These are phyloP conservation scores for Solanum verrucosum DNA, from an alignment of 257 asterid genomes.

Conservation along the genomic window DNA sequence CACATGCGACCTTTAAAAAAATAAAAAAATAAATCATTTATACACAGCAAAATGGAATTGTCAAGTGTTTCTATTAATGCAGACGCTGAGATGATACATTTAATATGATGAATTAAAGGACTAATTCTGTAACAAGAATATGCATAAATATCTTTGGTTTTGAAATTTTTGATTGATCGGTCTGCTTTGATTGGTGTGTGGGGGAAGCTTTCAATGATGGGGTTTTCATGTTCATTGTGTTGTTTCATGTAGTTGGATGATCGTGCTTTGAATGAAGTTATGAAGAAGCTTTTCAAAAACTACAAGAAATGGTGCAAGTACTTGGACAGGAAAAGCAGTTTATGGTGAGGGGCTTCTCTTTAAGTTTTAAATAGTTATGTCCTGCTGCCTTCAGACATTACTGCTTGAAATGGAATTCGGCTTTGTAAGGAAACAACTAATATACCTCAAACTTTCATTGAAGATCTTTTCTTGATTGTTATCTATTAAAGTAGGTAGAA, in stretches of 20 bases:
- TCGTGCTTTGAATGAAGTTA: conserved; percentile 94
- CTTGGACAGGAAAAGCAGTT: conserved; percentile 93
- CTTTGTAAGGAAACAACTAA: neutral
- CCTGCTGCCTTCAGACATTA: neutral
- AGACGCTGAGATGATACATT: neutral
- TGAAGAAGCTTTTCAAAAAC: conserved; percentile 96
- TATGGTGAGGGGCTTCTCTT: conserved; percentile 41
- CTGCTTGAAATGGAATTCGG: neutral
- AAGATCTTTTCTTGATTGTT: neutral
- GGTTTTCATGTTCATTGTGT: neutral
- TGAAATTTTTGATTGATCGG: neutral
- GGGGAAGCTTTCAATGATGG: neutral
- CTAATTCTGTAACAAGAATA: neutral
- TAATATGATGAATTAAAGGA: neutral
- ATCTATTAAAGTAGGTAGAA: neutral
- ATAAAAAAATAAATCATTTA: neutral
- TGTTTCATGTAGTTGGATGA: conserved; percentile 69
- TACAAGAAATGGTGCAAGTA: conserved; percentile 99
- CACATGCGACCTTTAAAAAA: neutral
- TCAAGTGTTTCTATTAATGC: neutral
- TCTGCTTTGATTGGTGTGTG: neutral
- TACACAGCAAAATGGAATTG: neutral
- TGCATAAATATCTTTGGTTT: neutral
- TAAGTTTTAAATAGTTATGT: neutral
- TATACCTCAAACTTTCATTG: neutral